Percentiles rank a stretch among this genome's conserved stretches.
These are phyloP conservation scores for Whalleya microplaca DNA, from an alignment of 2,329 filamentous ascomycete genomes.

Conservation along the genomic window DNA sequence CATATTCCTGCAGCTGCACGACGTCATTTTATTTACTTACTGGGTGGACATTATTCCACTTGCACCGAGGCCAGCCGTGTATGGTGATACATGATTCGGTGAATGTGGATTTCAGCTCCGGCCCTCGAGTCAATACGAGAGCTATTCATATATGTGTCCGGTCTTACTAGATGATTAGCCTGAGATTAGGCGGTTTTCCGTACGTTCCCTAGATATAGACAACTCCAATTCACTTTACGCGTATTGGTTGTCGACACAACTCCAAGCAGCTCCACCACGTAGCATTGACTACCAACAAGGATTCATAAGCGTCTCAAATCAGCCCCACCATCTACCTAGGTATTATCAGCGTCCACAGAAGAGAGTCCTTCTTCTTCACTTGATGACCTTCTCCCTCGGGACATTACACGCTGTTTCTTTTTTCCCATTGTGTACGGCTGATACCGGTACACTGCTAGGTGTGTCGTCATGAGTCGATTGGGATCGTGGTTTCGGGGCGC, in stretches of 20 bases:
- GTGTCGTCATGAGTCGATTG: constrained; percentile 49
- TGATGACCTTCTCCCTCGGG: background rate
- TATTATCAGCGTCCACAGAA: background rate
- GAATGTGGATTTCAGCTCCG: no score
- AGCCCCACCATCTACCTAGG: background rate
- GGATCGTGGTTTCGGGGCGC: constrained; percentile 55
- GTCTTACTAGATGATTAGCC: no score
- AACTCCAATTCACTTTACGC: background rate
- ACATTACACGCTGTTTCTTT: background rate
- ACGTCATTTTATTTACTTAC: constrained; percentile 32
- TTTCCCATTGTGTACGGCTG: background rate
- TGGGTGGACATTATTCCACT: background rate
- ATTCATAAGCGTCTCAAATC: background rate
- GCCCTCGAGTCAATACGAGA: no score
- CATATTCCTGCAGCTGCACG: constrained; percentile 8
- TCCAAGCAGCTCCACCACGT: background rate
- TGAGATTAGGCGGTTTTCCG: no score
- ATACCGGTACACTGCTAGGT: background rate
- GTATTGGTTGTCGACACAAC: constrained; percentile 1
- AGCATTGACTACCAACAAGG: constrained; percentile 3
- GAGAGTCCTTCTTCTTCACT: background rate
- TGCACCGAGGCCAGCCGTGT: no score
- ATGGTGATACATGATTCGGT: background rate
- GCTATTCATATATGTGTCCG: no score
- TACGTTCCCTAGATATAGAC: background rate